Base-by-base conservation (phyloP, 1,139 yeast genomes). In the Kodamaea ohmeri region DNA sequence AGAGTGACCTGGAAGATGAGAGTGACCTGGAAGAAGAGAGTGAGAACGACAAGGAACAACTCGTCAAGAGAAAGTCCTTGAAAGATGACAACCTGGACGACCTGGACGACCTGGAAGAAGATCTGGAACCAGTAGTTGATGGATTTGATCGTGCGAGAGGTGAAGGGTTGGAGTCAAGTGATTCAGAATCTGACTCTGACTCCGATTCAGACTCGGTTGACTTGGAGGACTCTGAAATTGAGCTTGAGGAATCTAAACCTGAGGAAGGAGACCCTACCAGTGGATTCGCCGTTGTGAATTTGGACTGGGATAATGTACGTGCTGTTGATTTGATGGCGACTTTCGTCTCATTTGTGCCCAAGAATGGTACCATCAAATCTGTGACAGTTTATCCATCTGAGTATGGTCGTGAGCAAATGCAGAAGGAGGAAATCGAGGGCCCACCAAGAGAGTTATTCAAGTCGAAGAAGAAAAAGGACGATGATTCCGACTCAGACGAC, bases 261-360 rank as follows among this genome's bases (percentile, higher is more conserved):
- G 92, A 86, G 36, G 82, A 80, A 43, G 95, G 96, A 31, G 97
- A 90, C 2, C 96, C 96, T 20, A 73, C 95, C 0, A 65, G 67
- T 25, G 67, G 86, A 4, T 72, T 94, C 56, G 98, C 98, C 0
- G 96, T 83, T 2, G 98, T 94, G 22, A 94, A 94, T 54, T 71
- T 94, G 76, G 98, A 94, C 57, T 94, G 98, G 98, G 99, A 94
- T 51, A 86, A 92, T 55, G 72, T 94, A 15, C 75, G 80, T 37
- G 86, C 97, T 0, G 80, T 78, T 9, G 98, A 92, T 58, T 62
- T 94, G 47, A 79, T 87, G 86, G 95, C 95, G 4, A 84, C 97
- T 0, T 88, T 94, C 51, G 67, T 80, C 5, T 82, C 96, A 38
- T 94, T 94, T 65, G 83, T 86, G 14, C 96, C 97, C 12, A 63